Base-by-base conservation (phyloP, 2,329 filamentous ascomycete genomes). In the Aspergillus vadensis region DNA sequence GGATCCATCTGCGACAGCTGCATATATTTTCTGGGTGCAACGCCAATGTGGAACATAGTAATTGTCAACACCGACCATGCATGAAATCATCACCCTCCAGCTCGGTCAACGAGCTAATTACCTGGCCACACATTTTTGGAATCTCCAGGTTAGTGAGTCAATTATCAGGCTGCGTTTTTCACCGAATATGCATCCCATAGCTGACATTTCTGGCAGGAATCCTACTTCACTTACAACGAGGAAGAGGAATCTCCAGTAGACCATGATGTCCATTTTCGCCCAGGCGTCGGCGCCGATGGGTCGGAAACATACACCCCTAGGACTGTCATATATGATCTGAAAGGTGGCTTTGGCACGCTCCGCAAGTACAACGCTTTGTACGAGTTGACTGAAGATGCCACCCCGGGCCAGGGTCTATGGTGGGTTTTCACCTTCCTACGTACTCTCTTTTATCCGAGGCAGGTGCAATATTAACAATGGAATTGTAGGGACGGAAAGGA, bases 101-200 rank as follows among this genome's bases (percentile, higher is more conserved):
- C 87, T 98, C 62, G 95, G 95, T 47, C 90, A 96, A 74, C 88
- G 91, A 73, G 93, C 91, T 75, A 99, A 99, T 76, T 96, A 97
- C 71, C 81, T 96, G 21, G 93, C 90, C 30, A 96, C 93, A 0
- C 95, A 99, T 80, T 99, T 97, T 76, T 99, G 95, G 95, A 99
- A 99, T 71, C 83, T 91, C 5, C 94, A 97, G 82, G 91, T 91
- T 75, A 41, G 66, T 19, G n/a, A 3, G 54, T n/a, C 54, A 27
- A 32, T n/a, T 21, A n/a, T 9, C n/a, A 10, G 36, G 12, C 25
- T 53, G 32, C 15, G n/a, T 23, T 23, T 4, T 3, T 23, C 41
- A 12, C 19, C 5, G 10, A 17, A 17, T 23, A 14, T 49, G 27
- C 55, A 60, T 55, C 54, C 55, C 62, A 23, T 30, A n/a, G 32